phyloP scores from a whole-genome alignment of 179 eudicot genomes.

The Beta lomatogona region DNA sequence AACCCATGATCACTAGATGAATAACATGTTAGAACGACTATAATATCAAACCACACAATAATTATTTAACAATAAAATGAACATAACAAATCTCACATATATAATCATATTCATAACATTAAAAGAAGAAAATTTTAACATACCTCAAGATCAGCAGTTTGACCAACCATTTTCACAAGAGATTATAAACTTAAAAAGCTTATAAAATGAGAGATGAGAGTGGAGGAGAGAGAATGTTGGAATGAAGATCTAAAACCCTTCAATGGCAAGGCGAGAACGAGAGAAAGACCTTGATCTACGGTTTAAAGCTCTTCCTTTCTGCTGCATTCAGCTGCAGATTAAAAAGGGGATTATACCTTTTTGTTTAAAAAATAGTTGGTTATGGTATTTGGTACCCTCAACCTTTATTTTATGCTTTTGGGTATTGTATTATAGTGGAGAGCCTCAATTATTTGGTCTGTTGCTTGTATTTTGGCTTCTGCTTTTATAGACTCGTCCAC shows the following conservation, averaged over 20 bases:
- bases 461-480: not conserved
- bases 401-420: not conserved
- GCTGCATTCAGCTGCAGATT: conserved; percentile 50
- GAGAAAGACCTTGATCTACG: conserved; percentile 76
- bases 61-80: not conserved
- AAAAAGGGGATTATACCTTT: not conserved
- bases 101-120: not conserved
- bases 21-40: not conserved
- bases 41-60: not conserved
- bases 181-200: not conserved
- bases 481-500: conserved; percentile 17
- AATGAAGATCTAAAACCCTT: conserved; percentile 47
- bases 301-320: conserved; percentile 56
- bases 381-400: not conserved
- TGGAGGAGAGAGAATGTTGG: not conserved
- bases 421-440: conserved; percentile 3
- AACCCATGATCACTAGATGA: too few relatives aligned
- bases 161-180: conserved; percentile 4
- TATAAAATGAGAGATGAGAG: too few relatives aligned
- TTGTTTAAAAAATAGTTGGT: not conserved
- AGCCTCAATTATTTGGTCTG: conserved; percentile 9
- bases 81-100: not conserved
- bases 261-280: conserved; percentile 79
- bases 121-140: not conserved
- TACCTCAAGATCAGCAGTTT: conserved; percentile 23